phyloP scores from a whole-genome alignment of 2,329 filamentous ascomycete genomes.

The Akanthomyces muscarius region DNA sequence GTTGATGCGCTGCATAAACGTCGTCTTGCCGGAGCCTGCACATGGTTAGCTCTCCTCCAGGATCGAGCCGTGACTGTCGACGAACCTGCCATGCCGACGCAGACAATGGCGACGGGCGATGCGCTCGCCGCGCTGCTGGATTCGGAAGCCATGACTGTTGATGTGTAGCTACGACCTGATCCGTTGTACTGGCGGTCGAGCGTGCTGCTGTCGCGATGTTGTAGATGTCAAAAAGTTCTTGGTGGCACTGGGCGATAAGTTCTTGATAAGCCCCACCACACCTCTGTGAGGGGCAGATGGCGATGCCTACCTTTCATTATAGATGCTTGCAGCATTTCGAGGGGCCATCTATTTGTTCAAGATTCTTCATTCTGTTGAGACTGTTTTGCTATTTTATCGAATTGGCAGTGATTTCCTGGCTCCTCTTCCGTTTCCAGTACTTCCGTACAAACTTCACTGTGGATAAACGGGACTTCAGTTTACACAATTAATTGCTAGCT shows the following conservation, averaged over 20 bases:
- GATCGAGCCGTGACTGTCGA: neutral
- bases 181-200: neutral
- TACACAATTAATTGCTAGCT: neutral
- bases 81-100: conserved; percentile 91
- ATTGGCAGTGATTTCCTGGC: too few relatives aligned
- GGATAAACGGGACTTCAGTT: too few relatives aligned
- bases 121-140: conserved; percentile 28
- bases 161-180: neutral
- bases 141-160: conserved; percentile 31
- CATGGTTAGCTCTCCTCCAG: conserved; percentile 4
- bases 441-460: too few relatives aligned
- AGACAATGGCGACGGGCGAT: conserved; percentile 75
- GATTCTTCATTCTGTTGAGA: too few relatives aligned
- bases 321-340: neutral
- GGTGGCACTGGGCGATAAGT: conserved; percentile 4
- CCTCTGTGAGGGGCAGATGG: neutral
- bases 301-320: neutral
- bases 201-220: neutral
- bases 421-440: too few relatives aligned
- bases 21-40: conserved; percentile 92
- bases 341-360: neutral
- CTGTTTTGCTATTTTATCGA: too few relatives aligned
- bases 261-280: conserved; percentile 13
- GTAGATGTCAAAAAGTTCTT: conserved; percentile 11
- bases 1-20: conserved; percentile 98